Percentiles rank a stretch among this genome's conserved stretches.
Conservation (phyloP, 2,329 filamentous ascomycete species). For the Davidsoniella eucalypti region DNA sequence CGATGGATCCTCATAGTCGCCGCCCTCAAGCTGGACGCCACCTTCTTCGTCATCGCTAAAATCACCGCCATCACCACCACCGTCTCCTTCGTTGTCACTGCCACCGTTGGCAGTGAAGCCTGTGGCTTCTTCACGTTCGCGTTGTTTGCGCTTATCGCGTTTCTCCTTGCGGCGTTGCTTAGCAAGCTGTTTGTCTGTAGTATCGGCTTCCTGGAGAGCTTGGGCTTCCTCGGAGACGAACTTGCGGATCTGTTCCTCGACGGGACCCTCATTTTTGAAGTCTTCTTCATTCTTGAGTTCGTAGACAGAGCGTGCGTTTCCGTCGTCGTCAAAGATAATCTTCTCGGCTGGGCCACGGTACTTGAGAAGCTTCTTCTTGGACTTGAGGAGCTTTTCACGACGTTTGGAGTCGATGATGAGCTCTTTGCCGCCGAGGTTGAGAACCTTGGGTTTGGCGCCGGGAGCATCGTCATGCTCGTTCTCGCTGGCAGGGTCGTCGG, state of each 20-base stretch:
- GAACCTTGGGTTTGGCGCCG: conserved; percentile 35
- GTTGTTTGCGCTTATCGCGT: conserved; percentile 53
- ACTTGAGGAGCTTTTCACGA: conserved; percentile 83
- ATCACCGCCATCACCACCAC: neutral
- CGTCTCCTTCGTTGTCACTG: conserved; percentile 15
- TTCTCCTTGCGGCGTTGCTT: conserved; percentile 67
- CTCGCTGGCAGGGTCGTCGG: conserved; percentile 43
- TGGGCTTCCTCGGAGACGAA: conserved; percentile 65
- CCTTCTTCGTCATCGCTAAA: conserved; percentile 6
- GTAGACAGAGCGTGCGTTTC: conserved; percentile 69
- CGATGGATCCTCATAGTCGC: conserved; percentile 27
- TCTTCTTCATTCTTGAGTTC: conserved; percentile 73
- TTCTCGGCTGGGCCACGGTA: conserved; percentile 77
- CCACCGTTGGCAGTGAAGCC: conserved; percentile 17
- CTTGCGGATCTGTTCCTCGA: conserved; percentile 55
- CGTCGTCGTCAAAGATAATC: conserved; percentile 83
- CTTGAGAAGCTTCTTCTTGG: conserved; percentile 86
- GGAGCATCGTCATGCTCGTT: conserved; percentile 27
- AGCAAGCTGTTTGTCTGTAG: conserved; percentile 64
- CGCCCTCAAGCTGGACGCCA: conserved; percentile 20
- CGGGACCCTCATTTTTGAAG: conserved; percentile 59
- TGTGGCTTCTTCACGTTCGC: conserved; percentile 31
- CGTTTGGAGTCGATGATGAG: conserved; percentile 87
- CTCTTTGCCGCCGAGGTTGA: conserved; percentile 53
- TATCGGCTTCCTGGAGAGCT: conserved; percentile 57